Evolutionary conservation across 164 flowering plant species (phyloP), one percentile per base, ranked within the genome.

Genomic region (Vitis rupestris): DNA sequence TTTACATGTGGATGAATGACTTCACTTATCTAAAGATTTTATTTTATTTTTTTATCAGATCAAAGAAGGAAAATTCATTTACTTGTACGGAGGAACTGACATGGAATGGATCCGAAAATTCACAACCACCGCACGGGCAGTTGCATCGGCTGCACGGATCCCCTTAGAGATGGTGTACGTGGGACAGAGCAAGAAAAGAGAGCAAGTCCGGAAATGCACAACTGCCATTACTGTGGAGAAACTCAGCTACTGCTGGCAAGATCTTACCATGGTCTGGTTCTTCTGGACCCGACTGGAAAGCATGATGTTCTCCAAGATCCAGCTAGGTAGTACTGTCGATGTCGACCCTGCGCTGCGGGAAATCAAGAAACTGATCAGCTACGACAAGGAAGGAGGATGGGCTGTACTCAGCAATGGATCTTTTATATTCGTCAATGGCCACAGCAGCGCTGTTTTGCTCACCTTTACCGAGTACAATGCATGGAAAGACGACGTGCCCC

Each of bases 261-360:
- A 80, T 27, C 61, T 48, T 9, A 48, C 68, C 50, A 17, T 50
- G 13, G 58, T 75, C 3, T 73, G 76, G 76, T 73, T 59, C 70
- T 80, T 80, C 69, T 80, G 83, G 83, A 53, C 59, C 2, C 54
- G 75, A 16, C 61, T 80, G 3, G 80, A 80, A 48, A 77, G 83
- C 80, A 70, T 80, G 74, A 55, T 70, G 64, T 50, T 62, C 73
- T 75, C 81, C 66, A 80, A 76, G 63, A 68, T 74, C 6, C 76
- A 81, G 65, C 74, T 51, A 0, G 69, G 62, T 6, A 63, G 29
- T 14, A 51, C 71, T 58, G 61, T 61, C 37, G 71, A 76, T 2
- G 19, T 23, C 10, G 84, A 79, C 70, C 44, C 49, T 0, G 64
- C 79, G 37, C 74, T 70, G 37, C 75, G 64, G 17, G 79, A 81